These are phyloP conservation scores for Fraxinus angustifolia DNA, from an alignment of 305 asterid genomes.

Conservation along the genomic window DNA sequence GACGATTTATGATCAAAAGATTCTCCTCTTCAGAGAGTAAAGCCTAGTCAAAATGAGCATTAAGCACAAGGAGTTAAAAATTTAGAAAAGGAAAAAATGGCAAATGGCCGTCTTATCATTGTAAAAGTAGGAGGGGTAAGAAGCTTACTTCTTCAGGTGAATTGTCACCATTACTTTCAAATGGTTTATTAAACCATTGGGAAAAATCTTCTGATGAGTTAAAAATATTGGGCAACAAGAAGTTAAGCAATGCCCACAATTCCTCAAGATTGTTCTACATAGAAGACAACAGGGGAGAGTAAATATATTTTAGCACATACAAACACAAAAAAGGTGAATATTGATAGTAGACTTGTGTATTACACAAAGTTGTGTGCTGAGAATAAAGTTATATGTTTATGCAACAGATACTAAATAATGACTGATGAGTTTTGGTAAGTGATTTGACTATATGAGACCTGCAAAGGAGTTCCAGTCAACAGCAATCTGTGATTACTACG, in stretches of 20 bases:
- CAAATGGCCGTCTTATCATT: slow-evolving; percentile 4
- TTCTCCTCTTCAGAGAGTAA: slow-evolving; percentile 97
- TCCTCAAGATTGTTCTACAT: slow-evolving; percentile 98
- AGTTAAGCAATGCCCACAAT: slow-evolving; percentile 97
- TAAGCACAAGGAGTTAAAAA: slow-evolving; percentile 13
- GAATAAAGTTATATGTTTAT: slow-evolving; percentile 11
- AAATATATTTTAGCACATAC: slow-evolving; percentile 12
- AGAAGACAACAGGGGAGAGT: slow-evolving; percentile 1
- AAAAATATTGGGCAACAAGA: slow-evolving; percentile 93
- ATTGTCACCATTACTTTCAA: slow-evolving; percentile 87
- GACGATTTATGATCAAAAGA: slow-evolving; percentile 95
- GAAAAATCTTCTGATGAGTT: slow-evolving; percentile 98
- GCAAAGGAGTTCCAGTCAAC: slow-evolving; percentile 96
- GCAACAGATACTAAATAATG: slow-evolving; percentile 15
- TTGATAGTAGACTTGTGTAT: neutral
- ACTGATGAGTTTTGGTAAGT: slow-evolving; percentile 5
- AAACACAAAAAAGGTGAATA: slow-evolving; percentile 15
- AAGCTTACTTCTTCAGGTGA: slow-evolving; percentile 76
- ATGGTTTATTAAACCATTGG: slow-evolving; percentile 99
- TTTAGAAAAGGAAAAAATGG: slow-evolving; percentile 12
- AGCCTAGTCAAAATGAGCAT: slow-evolving; percentile 52
- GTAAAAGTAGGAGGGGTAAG: neutral
- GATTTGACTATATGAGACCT: slow-evolving; percentile 43
- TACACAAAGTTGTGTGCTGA: neutral
- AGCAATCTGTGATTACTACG: slow-evolving; percentile 93